Conservation (phyloP, 305 asterid genomes). For the Solanum aculeatissimum region DNA sequence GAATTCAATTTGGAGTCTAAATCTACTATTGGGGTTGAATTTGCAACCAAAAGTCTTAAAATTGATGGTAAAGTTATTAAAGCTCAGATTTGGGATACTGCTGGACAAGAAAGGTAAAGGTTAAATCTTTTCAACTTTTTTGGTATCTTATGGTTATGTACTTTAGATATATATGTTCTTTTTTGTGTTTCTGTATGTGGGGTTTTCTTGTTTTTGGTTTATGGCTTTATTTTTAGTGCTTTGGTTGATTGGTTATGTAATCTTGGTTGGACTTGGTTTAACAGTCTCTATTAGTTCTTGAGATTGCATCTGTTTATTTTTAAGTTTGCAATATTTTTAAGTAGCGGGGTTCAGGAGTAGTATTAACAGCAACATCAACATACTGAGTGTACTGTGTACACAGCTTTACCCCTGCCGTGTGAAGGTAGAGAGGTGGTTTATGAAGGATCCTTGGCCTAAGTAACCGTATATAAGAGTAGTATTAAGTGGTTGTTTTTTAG, state of each 20-base stretch:
- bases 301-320: background rate
- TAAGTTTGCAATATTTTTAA: background rate
- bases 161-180: background rate
- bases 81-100: conserved; percentile 86
- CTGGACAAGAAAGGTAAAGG: conserved; percentile 63
- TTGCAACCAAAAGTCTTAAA: conserved; percentile 46
- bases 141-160: background rate
- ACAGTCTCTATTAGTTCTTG: background rate
- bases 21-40: conserved; percentile 64
- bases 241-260: background rate
- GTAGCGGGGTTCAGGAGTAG: background rate
- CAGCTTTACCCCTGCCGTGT: background rate
- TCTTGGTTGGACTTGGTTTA: background rate
- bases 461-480: background rate
- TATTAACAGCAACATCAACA: background rate
- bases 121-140: background rate
- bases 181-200: background rate
- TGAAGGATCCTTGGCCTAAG: background rate
- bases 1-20: conserved; percentile 64
- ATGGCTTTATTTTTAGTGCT: background rate
- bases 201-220: background rate
- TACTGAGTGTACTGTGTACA: background rate
- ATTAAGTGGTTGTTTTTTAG: background rate
- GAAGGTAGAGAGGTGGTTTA: background rate
- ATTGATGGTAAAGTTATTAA: conserved; percentile 50